phyloP scores from a whole-genome alignment of 2,329 filamentous ascomycete species.

The Alternaria conjuncta region DNA sequence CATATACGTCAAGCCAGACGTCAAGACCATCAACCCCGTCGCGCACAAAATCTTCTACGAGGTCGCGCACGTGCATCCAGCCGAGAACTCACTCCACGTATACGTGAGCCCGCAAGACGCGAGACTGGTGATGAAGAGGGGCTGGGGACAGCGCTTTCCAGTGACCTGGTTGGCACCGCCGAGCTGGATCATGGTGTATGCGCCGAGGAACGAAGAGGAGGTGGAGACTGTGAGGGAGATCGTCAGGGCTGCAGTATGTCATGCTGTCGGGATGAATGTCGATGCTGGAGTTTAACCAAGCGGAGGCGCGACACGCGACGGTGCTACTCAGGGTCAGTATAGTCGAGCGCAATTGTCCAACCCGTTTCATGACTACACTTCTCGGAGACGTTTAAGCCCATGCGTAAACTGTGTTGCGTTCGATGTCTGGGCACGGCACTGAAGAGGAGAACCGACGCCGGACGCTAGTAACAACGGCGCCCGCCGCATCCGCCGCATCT shows the following conservation, averaged over 20 bases:
- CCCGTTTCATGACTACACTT: not conserved
- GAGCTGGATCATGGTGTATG: constrained; percentile 72
- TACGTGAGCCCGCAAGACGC: constrained; percentile 80
- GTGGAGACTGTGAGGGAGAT: constrained; percentile 71
- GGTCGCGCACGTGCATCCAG: constrained; percentile 71
- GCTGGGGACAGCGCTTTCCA: constrained; percentile 75
- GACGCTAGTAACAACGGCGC: constrained; percentile 6
- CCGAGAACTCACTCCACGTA: constrained; percentile 78
- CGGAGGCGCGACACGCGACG: not conserved
- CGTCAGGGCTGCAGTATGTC: constrained; percentile 76
- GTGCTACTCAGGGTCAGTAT: not conserved
- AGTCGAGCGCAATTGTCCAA: not conserved
- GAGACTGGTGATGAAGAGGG: constrained; percentile 70
- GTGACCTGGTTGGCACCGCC: constrained; percentile 38
- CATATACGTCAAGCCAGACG: constrained; percentile 36
- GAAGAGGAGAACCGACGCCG: constrained; percentile 26
- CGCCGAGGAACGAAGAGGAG: constrained; percentile 73
- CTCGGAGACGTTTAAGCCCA: not conserved
- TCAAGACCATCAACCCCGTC: constrained; percentile 33
- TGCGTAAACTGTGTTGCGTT: not conserved
- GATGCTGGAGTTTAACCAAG: not conserved
- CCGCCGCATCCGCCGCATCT: constrained; percentile 14
- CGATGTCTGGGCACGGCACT: not conserved
- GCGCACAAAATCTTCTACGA: constrained; percentile 43
- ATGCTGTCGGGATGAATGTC: constrained; percentile 50